These are phyloP conservation scores for Dryadomyces quercus-mongolicae DNA, from an alignment of 2,329 filamentous ascomycete genomes.

Conservation along the genomic window DNA sequence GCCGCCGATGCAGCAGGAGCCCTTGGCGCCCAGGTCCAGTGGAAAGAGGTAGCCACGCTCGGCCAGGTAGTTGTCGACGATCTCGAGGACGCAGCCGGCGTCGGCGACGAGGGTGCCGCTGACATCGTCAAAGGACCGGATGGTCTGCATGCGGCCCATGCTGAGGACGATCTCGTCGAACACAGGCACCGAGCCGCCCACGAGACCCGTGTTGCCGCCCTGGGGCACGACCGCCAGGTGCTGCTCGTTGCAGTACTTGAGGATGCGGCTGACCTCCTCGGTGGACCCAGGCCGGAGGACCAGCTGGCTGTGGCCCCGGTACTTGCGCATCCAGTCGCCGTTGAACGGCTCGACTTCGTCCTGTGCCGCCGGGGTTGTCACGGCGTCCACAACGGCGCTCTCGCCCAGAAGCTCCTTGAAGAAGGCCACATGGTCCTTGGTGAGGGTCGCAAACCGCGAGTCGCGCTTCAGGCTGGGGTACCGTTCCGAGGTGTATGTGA, in stretches of 20 bases:
- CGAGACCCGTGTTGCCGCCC: constrained; percentile 91
- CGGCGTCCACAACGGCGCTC: constrained; percentile 73
- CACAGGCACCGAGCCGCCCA: constrained; percentile 89
- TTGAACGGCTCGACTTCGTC: constrained; percentile 90
- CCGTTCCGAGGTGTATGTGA: constrained; percentile 71
- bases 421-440: constrained; percentile 64
- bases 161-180: constrained; percentile 98
- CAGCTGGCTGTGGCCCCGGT: constrained; percentile 76
- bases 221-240: constrained; percentile 90
- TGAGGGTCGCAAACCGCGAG: constrained; percentile 60
- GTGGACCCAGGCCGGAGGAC: constrained; percentile 78
- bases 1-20: constrained; percentile 90
- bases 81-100: constrained; percentile 82
- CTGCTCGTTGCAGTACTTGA: constrained; percentile 92
- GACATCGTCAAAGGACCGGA: constrained; percentile 84
- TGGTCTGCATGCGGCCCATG: constrained; percentile 78
- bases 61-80: constrained; percentile 74
- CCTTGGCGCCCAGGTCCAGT: constrained; percentile 93
- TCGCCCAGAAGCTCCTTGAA: constrained; percentile 71
- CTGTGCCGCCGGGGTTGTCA: constrained; percentile 54
- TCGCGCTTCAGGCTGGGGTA: constrained; percentile 78
- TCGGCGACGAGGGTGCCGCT: constrained; percentile 85
- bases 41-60: constrained; percentile 84
- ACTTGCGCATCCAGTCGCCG: constrained; percentile 98
- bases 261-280: constrained; percentile 77